Evolutionary conservation across 2,329 filamentous ascomycete species (phyloP), one percentile per base, ranked within the genome.

Genomic region (Drechslera avenae): DNA sequence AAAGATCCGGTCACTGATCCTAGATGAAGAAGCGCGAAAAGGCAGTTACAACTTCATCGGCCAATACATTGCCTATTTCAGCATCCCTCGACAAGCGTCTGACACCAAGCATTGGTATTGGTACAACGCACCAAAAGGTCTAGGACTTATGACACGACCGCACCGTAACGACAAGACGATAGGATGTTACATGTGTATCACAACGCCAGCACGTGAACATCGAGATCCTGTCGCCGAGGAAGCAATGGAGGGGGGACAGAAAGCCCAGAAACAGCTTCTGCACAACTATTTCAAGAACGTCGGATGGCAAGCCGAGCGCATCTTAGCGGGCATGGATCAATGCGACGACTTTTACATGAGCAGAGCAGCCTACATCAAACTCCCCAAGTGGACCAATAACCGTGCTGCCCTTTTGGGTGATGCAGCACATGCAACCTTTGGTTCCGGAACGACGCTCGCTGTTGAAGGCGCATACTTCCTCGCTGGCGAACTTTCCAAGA

Each of bases 401-500:
- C 77, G 81, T 0, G 75, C 83, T 2, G 77, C 74, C 1, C 69
- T 84, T 0, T 43, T 85, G 0, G 83, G 83, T 0, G 83, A 87
- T 54, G 80, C 84, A 1, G 75, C 66, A 0, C 73, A 72, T 39
- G 71, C 68, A 17, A 70, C 62, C 0, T 64, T 68, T 36, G 67
- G 66, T 8, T 40, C 68, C 4, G 67, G 68, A 1, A 64, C 66
- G 4, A 69, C 65, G 7, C 56, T 73, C 3, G 74, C 75, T 2
- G 69, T 77, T 17, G 54, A 68, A 3, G 74, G 74, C 2, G 71
- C 70, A 1, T 78, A 76, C 37, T 55, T 71, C 1, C 53, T 78
- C 2, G 72, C 75, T 8, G 73, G 73, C 2, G 74, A 76, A 49
- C 52, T 75, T 7, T 59, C 62, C 1, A 62, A 58, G 40, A 56